phyloP scores from a whole-genome alignment of 225 moss, liverwort and hornwort species.

The Lunularia cruciata region DNA sequence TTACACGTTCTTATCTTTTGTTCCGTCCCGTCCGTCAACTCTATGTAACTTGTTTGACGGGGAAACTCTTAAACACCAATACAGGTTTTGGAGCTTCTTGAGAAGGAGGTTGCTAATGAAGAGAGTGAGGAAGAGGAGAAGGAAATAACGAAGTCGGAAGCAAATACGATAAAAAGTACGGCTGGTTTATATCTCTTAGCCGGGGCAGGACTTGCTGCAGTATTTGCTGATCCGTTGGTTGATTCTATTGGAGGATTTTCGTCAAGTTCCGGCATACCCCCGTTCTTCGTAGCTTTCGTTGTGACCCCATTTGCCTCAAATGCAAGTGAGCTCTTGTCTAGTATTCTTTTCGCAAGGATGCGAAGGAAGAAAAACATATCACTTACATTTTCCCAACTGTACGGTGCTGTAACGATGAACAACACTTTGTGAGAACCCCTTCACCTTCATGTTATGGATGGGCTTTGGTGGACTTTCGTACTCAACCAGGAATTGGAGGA shows the following conservation, averaged over 20 bases:
- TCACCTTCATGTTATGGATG: neutral
- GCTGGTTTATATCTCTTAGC: constrained; percentile 52
- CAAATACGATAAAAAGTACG: constrained; percentile 43
- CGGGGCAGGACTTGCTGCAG: constrained; percentile 69
- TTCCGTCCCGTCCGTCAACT: no score
- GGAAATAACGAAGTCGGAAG: constrained; percentile 34
- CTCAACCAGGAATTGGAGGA: no score
- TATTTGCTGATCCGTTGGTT: constrained; percentile 91
- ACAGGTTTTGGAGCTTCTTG: constrained; percentile 80
- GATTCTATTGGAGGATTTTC: constrained; percentile 88
- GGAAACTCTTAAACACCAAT: no score
- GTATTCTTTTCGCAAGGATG: constrained; percentile 77
- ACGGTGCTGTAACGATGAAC: constrained; percentile 96
- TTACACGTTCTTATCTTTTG: no score
- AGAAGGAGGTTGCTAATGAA: constrained; percentile 54
- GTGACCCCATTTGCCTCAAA: constrained; percentile 94
- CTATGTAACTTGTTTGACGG: no score
- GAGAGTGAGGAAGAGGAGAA: constrained; percentile 36
- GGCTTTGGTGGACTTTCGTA: neutral
- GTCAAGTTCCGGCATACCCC: constrained; percentile 68
- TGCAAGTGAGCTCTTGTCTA: constrained; percentile 93
- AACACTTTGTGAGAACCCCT: constrained; percentile 64
- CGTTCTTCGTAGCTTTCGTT: constrained; percentile 92
- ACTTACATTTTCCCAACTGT: constrained; percentile 90
- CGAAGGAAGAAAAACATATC: constrained; percentile 76